Evolutionary conservation across 306 rosid genomes (phyloP).

Genomic region (Quercus cerris): DNA sequence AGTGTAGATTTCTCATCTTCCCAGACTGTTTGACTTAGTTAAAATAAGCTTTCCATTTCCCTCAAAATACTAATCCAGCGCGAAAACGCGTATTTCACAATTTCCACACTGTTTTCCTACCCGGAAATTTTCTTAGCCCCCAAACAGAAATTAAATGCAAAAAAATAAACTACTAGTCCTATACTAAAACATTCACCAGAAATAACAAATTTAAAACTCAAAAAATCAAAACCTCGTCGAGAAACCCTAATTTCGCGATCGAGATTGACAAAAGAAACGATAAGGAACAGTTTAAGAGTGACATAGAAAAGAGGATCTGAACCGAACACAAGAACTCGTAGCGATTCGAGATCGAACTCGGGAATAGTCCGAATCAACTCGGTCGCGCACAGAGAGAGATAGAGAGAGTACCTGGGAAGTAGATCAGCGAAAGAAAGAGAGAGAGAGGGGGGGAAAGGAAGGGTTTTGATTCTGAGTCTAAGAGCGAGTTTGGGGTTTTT

Average conservation of each 20-base stretch:
- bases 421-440: background rate
- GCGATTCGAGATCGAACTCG: conserved; percentile 20
- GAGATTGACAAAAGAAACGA: background rate
- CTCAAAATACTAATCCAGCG: background rate
- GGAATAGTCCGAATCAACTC: background rate
- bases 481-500: background rate
- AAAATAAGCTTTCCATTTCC: background rate
- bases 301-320: background rate
- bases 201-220: background rate
- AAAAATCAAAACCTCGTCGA: background rate
- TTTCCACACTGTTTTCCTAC: background rate
- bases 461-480: background rate
- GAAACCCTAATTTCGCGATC: background rate
- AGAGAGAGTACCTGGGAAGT: background rate
- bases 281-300: background rate
- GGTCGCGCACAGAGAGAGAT: background rate
- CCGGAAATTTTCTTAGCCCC: background rate
- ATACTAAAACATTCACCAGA: background rate
- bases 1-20: background rate
- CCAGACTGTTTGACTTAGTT: background rate
- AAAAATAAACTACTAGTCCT: background rate
- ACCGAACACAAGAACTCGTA: background rate
- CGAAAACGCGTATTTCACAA: background rate
- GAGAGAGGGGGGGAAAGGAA: background rate
- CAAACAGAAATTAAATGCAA: conserved; percentile 10